A percentile compares a stretch with the other conserved stretches of the same genome.
Evolutionary conservation across 495 filamentous ascomycete species (phyloP).

Genomic region (Talaromyces thailandensis): DNA sequence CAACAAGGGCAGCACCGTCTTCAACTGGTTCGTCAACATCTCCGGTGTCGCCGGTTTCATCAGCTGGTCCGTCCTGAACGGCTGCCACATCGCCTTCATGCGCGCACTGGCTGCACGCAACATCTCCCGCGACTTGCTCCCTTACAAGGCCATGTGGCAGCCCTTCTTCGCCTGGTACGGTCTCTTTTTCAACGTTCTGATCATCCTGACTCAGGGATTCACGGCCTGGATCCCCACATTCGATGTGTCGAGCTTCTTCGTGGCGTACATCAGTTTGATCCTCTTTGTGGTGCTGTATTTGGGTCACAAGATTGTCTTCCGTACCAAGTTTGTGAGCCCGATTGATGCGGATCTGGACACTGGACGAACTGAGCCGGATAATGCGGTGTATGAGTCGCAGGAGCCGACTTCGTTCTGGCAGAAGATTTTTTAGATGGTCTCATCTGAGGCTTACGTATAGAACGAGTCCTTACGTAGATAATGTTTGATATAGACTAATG

Average conservation of each 20-base stretch:
- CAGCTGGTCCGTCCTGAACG: slow-evolving; percentile 52
- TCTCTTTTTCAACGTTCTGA: slow-evolving; percentile 54
- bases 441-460: background rate
- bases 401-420: slow-evolving; percentile 26
- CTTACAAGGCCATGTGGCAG: slow-evolving; percentile 50
- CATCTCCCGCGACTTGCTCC: slow-evolving; percentile 46
- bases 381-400: slow-evolving; percentile 35
- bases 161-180: slow-evolving; percentile 53
- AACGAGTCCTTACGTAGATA: background rate
- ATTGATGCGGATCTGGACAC: slow-evolving; percentile 42
- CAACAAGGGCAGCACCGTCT: slow-evolving; percentile 39
- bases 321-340: slow-evolving; percentile 29
- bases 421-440: background rate
- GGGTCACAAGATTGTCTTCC: slow-evolving; percentile 47
- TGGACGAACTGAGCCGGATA: slow-evolving; percentile 30
- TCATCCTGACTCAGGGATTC: slow-evolving; percentile 63
- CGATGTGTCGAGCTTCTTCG: slow-evolving; percentile 48
- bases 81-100: slow-evolving; percentile 54
- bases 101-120: slow-evolving; percentile 47
- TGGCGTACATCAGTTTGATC: slow-evolving; percentile 53
- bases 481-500: background rate
- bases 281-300: slow-evolving; percentile 49
- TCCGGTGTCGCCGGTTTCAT: slow-evolving; percentile 58
- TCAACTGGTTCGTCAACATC: slow-evolving; percentile 54
- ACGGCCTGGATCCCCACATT: slow-evolving; percentile 54